These are phyloP conservation scores for Phytophthora pini DNA, from an alignment of 352 stramenopile species.

Conservation along the genomic window DNA sequence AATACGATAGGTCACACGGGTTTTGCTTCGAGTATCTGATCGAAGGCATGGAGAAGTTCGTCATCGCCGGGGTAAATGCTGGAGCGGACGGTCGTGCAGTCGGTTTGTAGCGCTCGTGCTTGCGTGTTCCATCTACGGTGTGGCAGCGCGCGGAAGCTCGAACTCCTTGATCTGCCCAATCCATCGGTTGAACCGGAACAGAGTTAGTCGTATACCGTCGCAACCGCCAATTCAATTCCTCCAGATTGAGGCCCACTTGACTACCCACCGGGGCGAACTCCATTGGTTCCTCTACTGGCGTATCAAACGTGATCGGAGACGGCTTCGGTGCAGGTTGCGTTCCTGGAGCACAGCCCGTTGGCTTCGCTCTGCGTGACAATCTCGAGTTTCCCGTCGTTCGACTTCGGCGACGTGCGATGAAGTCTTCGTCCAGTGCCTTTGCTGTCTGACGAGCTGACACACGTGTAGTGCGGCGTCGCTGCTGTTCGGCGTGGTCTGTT, in stretches of 20 bases:
- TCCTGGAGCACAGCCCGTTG: constrained; percentile 18
- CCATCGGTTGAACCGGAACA: constrained; percentile 33
- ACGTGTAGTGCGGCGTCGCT: constrained; percentile 29
- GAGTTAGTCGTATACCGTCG: constrained; percentile 43
- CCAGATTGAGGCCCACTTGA: constrained; percentile 36
- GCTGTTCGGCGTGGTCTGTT: constrained; percentile 24
- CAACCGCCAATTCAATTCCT: constrained; percentile 47
- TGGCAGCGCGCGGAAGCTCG: constrained; percentile 18
- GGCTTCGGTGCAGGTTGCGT: constrained; percentile 7
- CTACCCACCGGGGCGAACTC: constrained; percentile 30
- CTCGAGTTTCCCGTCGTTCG: constrained; percentile 35
- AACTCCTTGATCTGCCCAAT: constrained; percentile 20
- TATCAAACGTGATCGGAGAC: constrained; percentile 18
- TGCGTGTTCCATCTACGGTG: constrained; percentile 20
- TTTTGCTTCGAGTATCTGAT: constrained; percentile 44
- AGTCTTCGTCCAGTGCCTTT: constrained; percentile 13
- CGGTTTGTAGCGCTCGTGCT: constrained; percentile 16
- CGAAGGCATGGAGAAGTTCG: constrained; percentile 13
- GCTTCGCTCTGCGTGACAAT: constrained; percentile 28
- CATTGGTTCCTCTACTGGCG: constrained; percentile 6
- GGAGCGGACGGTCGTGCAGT: constrained; percentile 3
- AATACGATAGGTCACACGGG: constrained; percentile 62
- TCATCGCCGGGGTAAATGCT: constrained; percentile 11
- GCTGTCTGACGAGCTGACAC: constrained; percentile 13
- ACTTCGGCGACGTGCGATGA: constrained; percentile 27